phyloP scores from a whole-genome alignment of 2,329 filamentous ascomycete genomes.

The Sclerotinia spermophila region DNA sequence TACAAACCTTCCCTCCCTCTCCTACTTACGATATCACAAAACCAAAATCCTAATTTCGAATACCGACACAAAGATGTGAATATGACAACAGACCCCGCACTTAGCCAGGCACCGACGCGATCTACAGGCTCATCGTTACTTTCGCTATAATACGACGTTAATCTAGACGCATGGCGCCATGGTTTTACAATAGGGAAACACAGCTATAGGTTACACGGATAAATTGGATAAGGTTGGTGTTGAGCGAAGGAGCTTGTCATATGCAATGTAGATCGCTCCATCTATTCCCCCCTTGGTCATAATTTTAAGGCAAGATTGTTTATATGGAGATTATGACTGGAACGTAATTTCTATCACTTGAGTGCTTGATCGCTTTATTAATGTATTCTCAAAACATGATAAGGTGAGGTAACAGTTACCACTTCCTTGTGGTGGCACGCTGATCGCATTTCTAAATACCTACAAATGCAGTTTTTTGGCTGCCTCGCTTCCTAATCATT shows the following conservation, averaged over 20 bases:
- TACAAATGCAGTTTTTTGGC: neutral
- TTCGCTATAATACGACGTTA: neutral
- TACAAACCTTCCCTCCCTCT: neutral
- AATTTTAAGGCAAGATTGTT: neutral
- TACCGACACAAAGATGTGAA: neutral
- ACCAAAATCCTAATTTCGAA: neutral
- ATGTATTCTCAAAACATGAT: neutral
- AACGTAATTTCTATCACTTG: neutral
- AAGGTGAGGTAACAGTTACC: neutral
- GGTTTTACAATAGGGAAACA: neutral
- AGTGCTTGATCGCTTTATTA: neutral
- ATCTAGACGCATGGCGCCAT: neutral
- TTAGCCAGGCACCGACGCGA: neutral
- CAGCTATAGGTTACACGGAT: neutral
- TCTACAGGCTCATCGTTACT: neutral
- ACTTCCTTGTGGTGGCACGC: neutral
- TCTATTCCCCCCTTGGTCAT: neutral
- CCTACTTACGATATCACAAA: neutral
- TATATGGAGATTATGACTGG: too few species aligned
- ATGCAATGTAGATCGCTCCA: neutral
- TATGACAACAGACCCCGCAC: neutral
- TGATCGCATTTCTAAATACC: neutral
- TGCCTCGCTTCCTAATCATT: neutral
- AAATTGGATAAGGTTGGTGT: neutral
- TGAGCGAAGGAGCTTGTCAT: neutral